Percentiles rank a stretch among this genome's conserved stretches.
Conservation (phyloP, 2,329 filamentous ascomycete genomes). For the Colletotrichum echinochloae region DNA sequence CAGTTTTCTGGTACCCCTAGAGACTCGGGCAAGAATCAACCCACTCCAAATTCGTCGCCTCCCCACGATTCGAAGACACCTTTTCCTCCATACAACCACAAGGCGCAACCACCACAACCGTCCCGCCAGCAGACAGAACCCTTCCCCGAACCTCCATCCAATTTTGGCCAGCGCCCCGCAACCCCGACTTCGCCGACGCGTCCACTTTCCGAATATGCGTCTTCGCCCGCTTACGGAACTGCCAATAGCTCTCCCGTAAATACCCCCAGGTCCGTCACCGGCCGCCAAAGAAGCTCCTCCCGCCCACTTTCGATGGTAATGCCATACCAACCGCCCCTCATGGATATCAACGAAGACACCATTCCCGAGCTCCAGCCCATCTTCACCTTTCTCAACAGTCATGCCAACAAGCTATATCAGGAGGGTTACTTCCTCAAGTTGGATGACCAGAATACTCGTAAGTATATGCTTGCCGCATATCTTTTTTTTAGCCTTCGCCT, state of each 20-base stretch:
- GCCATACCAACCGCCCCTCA: conserved; percentile 85
- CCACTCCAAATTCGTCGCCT: conserved; percentile 60
- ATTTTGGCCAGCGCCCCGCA: conserved; percentile 49
- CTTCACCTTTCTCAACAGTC: conserved; percentile 93
- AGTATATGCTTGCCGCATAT: conserved; percentile 52
- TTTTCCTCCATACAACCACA: conserved; percentile 41
- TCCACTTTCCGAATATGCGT: conserved; percentile 55
- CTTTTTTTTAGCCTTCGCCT: conserved; percentile 9
- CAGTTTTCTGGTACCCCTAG: conserved; percentile 71
- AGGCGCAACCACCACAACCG: conserved; percentile 30
- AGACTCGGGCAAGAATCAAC: conserved; percentile 53
- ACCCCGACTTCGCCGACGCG: conserved; percentile 47
- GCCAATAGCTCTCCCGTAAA: conserved; percentile 57
- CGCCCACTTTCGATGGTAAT: conserved; percentile 89
- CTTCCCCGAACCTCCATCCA: conserved; percentile 34
- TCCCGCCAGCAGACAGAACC: conserved; percentile 33
- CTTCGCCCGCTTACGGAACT: conserved; percentile 55
- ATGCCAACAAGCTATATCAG: conserved; percentile 96
- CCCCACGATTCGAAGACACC: conserved; percentile 49
- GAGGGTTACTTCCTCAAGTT: conserved; percentile 98
- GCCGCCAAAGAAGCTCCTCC: conserved; percentile 64
- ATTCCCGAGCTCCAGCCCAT: conserved; percentile 94
- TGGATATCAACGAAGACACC: conserved; percentile 87
- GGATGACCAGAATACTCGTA: conserved; percentile 93
- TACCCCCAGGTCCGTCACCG: conserved; percentile 55